A percentile compares a stretch with the other conserved stretches of the same genome.
Conservation (phyloP, 352 stramenopile species). For the Pythium apleroticum region DNA sequence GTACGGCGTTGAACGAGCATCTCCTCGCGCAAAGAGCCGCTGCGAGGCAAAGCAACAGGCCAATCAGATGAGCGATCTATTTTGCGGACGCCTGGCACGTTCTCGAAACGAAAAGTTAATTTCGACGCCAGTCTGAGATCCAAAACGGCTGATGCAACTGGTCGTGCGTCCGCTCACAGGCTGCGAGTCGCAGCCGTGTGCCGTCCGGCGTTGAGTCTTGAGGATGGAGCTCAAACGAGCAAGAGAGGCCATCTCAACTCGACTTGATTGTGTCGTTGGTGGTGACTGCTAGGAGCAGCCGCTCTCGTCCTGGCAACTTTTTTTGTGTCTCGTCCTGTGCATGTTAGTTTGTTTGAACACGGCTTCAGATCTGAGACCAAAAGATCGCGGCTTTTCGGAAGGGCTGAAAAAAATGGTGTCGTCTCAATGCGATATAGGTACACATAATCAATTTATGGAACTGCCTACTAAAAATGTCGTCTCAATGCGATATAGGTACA, state of each 20-base stretch:
- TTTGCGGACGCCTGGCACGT: not conserved
- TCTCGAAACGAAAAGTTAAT: not conserved
- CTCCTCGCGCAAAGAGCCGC: no score
- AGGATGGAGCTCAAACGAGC: not conserved
- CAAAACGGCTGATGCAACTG: not conserved
- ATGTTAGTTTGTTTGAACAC: no score
- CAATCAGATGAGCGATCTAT: not conserved
- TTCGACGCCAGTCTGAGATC: not conserved
- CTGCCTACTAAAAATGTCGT: no score
- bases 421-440: not conserved
- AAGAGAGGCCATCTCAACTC: no score
- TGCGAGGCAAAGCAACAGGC: not conserved
- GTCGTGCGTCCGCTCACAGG: not conserved
- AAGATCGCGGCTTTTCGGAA: no score
- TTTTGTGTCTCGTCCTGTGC: no score
- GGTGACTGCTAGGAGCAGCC: no score
- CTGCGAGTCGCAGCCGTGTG: not conserved
- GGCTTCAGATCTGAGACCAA: no score
- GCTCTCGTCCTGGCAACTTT: no score
- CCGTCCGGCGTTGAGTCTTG: no score
- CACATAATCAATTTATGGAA: not conserved
- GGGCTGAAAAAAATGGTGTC: no score
- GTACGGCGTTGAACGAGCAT: not conserved
- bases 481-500: not conserved
- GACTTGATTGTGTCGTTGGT: no score